Evolutionary conservation across 1,284 basidiomycete genomes (phyloP).

Genomic region (Irpex sp.): DNA sequence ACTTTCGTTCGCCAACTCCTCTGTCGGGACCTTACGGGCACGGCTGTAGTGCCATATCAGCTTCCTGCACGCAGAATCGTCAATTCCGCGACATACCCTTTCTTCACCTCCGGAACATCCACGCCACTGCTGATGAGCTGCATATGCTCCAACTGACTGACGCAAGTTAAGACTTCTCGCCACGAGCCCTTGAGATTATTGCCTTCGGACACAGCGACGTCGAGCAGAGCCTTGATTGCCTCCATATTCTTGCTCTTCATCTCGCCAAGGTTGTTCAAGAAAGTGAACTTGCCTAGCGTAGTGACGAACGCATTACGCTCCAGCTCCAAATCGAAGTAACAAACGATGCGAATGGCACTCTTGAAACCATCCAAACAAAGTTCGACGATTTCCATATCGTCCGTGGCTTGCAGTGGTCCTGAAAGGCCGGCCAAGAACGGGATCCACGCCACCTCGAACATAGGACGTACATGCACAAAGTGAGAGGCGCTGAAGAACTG

Average conservation of each 20-base stretch:
- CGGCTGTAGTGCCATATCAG: conserved; percentile 37
- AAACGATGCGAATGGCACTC: conserved; percentile 88
- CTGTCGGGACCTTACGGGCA: conserved; percentile 72
- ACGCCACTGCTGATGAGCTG: conserved; percentile 89
- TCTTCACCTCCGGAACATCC: conserved; percentile 81
- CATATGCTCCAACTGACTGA: conserved; percentile 97
- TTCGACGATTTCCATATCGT: conserved; percentile 88
- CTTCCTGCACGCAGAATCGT: background rate
- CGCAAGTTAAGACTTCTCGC: conserved; percentile 93
- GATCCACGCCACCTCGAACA: conserved; percentile 99
- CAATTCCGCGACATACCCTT: conserved; percentile 55
- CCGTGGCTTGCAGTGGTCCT: conserved; percentile 87
- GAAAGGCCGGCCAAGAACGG: conserved; percentile 92
- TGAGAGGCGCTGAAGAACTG: conserved; percentile 95
- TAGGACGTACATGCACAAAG: conserved; percentile 91
- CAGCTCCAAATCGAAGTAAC: conserved; percentile 93
- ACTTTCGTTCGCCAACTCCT: conserved; percentile 96
- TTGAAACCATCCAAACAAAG: conserved; percentile 95
- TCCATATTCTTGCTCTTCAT: conserved; percentile 99
- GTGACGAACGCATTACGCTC: conserved; percentile 96
- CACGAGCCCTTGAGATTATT: conserved; percentile 94
- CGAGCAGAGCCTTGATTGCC: conserved; percentile 90
- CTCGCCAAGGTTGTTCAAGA: conserved; percentile 93
- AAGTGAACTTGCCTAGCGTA: conserved; percentile 96
- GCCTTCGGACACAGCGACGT: conserved; percentile 91